A percentile compares a stretch with the other conserved stretches of the same genome.
These are phyloP conservation scores for Chondrus crispus DNA, from an alignment of 23 red algal genomes.

Conservation along the genomic window DNA sequence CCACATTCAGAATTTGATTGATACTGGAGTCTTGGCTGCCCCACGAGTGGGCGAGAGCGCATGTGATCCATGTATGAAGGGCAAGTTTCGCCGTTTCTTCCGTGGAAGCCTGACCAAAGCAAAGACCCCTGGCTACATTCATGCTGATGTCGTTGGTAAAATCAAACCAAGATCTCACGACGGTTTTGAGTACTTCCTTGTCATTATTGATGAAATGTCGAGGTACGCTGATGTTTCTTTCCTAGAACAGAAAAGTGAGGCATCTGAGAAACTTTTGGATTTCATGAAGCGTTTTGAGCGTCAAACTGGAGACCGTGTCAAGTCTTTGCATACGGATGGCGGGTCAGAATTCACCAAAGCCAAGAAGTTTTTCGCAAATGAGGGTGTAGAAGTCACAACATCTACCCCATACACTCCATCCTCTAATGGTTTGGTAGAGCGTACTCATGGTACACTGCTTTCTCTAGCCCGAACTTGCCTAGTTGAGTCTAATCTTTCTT, in stretches of 20 bases:
- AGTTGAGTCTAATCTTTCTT: background rate
- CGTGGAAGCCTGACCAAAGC: conserved; percentile 4
- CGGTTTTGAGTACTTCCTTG: background rate
- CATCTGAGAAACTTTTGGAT: background rate
- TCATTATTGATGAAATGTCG: conserved; percentile 18
- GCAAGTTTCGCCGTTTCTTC: conserved; percentile 6
- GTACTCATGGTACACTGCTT: background rate
- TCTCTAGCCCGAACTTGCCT: background rate
- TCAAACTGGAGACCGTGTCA: conserved; percentile 2
- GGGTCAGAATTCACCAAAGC: conserved; percentile 22
- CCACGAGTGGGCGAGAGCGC: background rate
- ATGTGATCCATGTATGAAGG: conserved; percentile 13
- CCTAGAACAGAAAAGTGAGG: conserved; percentile 2
- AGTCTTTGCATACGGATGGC: conserved; percentile 6
- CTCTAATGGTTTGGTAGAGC: conserved; percentile 35
- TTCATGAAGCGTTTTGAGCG: conserved; percentile 30
- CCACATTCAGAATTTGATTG: background rate
- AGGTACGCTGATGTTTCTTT: background rate
- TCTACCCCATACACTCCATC: conserved; percentile 17
- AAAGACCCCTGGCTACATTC: background rate
- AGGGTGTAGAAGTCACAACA: background rate
- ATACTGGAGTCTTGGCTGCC: background rate
- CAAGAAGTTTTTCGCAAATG: background rate
- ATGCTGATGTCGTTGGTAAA: background rate
- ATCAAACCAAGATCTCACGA: background rate